Evolutionary conservation across 768 basidiomycete species (phyloP), one percentile per base, ranked within the genome.

Genomic region (Tulasnella calospora): DNA sequence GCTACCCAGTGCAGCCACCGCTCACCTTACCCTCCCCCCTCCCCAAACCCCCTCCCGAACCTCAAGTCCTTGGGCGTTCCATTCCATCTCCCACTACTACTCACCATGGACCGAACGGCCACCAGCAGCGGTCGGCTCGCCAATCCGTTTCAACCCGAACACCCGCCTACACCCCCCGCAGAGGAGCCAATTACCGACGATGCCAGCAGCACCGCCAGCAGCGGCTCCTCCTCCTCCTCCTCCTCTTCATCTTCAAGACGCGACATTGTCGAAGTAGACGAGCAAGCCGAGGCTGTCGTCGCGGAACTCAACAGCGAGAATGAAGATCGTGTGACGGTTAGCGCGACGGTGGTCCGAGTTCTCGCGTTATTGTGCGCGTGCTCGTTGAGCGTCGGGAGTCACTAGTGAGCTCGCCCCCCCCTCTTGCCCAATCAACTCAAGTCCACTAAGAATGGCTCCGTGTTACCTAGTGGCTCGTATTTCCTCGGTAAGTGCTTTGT

Each of bases 301-400:
- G 76, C 76, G 8, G 61, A 77, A 27, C 55, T 77, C 33, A 77
- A 35, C 76, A 77, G 30, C 27, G 67, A 70, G 30, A 36, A 30
- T 9, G 76, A 77, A 61, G 55, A 17, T 36, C 35, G 44, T 47
- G 76, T 77, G 23, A 47, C 47, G 19, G 12, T 55, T 19, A 77
- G 76, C 57, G 76, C 51, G 21, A 77, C 76, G 27, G 55, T 77
- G 35, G 76, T 77, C 76, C 40, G 92, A 72, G 82, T 84, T 1
- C 81, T 93, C 30, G 92, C 92, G 19, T 86, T 94, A 3, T 82
- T 92, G 1, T 93, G 91, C 78, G 91, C 91, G 35, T 93, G 92
- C 82, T 90, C 89, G 40, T 83, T 94, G 80, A 92, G 92, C 81
- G 85, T 94, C 46, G 93, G 92, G 44, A 91, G 91, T 80, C 92